Percentiles rank a stretch among this genome's conserved stretches.
Conservation (phyloP, 2,329 filamentous ascomycete genomes). For the Diplodia mutila region DNA sequence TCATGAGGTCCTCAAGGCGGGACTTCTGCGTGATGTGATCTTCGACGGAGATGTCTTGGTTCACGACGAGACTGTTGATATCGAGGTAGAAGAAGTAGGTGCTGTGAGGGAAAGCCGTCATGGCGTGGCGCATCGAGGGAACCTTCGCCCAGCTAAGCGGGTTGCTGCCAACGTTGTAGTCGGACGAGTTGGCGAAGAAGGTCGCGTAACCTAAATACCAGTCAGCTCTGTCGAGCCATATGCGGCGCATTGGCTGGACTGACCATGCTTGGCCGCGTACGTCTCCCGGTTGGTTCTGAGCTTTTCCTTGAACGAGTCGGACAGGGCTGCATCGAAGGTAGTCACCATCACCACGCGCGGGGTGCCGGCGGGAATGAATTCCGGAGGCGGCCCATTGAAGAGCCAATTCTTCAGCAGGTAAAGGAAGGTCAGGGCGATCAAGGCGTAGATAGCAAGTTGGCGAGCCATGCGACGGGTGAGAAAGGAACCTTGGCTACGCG, state of each 20-base stretch:
- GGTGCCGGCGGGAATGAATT: slow-evolving; percentile 15
- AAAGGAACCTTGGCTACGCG: slow-evolving; percentile 59
- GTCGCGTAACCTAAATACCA: slow-evolving; percentile 72
- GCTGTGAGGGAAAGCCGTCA: slow-evolving; percentile 76
- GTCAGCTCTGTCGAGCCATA: slow-evolving; percentile 15
- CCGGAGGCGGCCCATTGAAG: slow-evolving; percentile 28
- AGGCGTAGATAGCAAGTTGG: slow-evolving; percentile 56
- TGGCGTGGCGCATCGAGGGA: slow-evolving; percentile 84
- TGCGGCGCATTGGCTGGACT: slow-evolving; percentile 31
- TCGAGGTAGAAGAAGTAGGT: slow-evolving; percentile 88
- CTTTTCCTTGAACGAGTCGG: slow-evolving; percentile 68
- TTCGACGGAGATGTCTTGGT: slow-evolving; percentile 70
- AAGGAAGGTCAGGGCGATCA: slow-evolving; percentile 62
- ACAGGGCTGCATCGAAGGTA: slow-evolving; percentile 71
- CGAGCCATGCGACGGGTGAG: slow-evolving; percentile 66
- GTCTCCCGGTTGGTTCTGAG: slow-evolving; percentile 81
- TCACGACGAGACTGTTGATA: slow-evolving; percentile 85
- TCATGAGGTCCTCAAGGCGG: slow-evolving; percentile 76
- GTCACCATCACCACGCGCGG: slow-evolving; percentile 78
- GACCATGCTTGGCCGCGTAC: slow-evolving; percentile 88
- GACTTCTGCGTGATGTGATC: slow-evolving; percentile 69
- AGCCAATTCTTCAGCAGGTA: slow-evolving; percentile 59
- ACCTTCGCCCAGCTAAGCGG: slow-evolving; percentile 73
- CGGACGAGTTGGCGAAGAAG: slow-evolving; percentile 76
- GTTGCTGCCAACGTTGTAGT: slow-evolving; percentile 70